phyloP scores from a whole-genome alignment of 306 rosid genomes.

The Cucurbita argyrosperma region DNA sequence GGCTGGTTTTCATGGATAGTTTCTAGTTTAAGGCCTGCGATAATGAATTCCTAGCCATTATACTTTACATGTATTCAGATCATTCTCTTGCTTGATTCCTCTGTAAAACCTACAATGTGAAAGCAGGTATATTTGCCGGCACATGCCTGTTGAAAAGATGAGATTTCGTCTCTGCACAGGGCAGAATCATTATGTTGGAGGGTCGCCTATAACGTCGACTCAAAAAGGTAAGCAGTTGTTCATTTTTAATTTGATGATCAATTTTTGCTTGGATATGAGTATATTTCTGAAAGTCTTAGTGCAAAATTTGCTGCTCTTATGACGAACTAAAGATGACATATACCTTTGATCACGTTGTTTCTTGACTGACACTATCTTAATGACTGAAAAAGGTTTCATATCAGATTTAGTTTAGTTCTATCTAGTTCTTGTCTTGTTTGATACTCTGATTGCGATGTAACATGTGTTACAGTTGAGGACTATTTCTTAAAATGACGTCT shows the following conservation, averaged over 20 bases:
- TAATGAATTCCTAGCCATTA: background rate
- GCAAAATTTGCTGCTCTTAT: background rate
- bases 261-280: background rate
- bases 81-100: background rate
- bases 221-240: constrained; percentile 33
- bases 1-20: background rate
- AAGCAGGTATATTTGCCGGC: constrained; percentile 45
- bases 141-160: constrained; percentile 21
- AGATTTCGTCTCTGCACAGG: constrained; percentile 29
- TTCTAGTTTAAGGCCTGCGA: background rate
- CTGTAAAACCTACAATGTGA: background rate
- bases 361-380: background rate
- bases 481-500: background rate
- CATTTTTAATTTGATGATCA: background rate
- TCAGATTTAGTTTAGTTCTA: background rate
- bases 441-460: background rate
- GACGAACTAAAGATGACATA: background rate
- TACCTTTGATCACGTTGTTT: background rate
- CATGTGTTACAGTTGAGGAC: background rate
- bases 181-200: constrained; percentile 29
- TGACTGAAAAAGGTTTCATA: background rate
- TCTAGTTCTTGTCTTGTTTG: background rate
- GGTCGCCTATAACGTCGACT: constrained; percentile 32
- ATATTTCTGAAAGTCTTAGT: background rate
- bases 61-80: background rate